Base-by-base conservation (phyloP, 148 eudicot genomes). In the Rhododendron ferrugineum region DNA sequence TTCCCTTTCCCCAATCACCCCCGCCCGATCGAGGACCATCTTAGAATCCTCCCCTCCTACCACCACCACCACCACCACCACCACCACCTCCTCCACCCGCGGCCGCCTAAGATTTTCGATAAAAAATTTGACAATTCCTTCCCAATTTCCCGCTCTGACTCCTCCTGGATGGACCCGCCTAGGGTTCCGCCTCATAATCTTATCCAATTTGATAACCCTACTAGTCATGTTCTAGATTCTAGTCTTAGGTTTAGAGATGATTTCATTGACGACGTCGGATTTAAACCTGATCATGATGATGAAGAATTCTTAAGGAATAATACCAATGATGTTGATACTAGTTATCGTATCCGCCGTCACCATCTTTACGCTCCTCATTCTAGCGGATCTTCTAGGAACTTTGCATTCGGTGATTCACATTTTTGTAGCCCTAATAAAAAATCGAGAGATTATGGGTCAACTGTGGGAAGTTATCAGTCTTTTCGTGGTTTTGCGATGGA, bases 81-180 rank as follows among this genome's bases (percentile, higher is more conserved):
- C 82, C 85, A 26, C 82, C 85, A 9, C 52, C 23, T 49, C n/a
- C 79, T 52, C 23, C 70, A 58, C 60, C 81, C 81, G 42, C 52
- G 79, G 80, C 73, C 32, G 22, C 86, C 90, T 84, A 89, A 91
- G 89, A 89, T 87, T 89, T 68, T 88, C 44, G 52, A 84, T 72
- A 79, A 73, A 49, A 81, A 76, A 26, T 78, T 70, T 4, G 88
- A 82, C 46, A 72, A 83, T 81, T 28, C 80, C 14, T 79, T 34
- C 40, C 82, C 77, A 9, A 30, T n/a, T 85, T 46, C 50, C 56
- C 75, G 81, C n/a, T 82, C 86, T 22, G 85, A 16, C 46, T 47
- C 76, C 26, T 64, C 76, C 36, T 64, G 87, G 85, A 14, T 22
- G 26, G 79, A 44, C 83, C 85, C 86, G 36, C 86, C 85, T 79